A percentile compares a stretch with the other conserved stretches of the same genome.
Conservation (phyloP, 179 eudicot genomes). For the Heliamphora ciliata region DNA sequence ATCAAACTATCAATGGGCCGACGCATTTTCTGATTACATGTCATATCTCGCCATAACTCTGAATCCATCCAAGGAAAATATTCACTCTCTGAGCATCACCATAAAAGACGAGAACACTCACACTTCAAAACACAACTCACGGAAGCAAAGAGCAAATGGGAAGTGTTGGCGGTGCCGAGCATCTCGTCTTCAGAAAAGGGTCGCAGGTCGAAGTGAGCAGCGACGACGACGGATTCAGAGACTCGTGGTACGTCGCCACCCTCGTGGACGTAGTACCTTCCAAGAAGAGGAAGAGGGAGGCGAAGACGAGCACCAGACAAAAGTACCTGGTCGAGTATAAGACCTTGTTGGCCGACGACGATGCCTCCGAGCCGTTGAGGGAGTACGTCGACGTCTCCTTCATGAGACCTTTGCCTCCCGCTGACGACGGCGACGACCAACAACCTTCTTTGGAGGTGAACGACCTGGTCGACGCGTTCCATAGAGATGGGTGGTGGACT, state of each 20-base stretch:
- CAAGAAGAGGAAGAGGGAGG: not conserved
- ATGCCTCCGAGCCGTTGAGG: not conserved
- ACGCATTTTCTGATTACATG: too few relatives aligned
- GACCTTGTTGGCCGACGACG: not conserved
- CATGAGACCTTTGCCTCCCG: conserved; percentile 17
- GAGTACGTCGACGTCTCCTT: not conserved
- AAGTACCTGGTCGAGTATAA: conserved; percentile 9
- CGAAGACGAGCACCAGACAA: not conserved
- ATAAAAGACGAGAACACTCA: not conserved
- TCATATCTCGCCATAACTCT: not conserved
- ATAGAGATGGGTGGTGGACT: conserved; percentile 23
- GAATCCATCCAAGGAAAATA: not conserved
- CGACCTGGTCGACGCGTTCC: conserved; percentile 20
- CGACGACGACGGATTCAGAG: conserved; percentile 20
- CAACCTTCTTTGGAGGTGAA: not conserved
- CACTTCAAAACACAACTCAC: not conserved
- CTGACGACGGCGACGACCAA: not conserved
- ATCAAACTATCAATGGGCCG: too few relatives aligned
- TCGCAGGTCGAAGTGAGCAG: conserved; percentile 20
- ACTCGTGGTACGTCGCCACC: conserved; percentile 17
- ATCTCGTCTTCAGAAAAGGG: not conserved
- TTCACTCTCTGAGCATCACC: not conserved
- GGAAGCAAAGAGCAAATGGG: not conserved
- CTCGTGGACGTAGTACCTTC: not conserved
- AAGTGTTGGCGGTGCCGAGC: not conserved